Percentiles rank a stretch among this genome's conserved stretches.
Evolutionary conservation across 2,329 filamentous ascomycete genomes (phyloP).

Genomic region (Aureobasidium sp.): DNA sequence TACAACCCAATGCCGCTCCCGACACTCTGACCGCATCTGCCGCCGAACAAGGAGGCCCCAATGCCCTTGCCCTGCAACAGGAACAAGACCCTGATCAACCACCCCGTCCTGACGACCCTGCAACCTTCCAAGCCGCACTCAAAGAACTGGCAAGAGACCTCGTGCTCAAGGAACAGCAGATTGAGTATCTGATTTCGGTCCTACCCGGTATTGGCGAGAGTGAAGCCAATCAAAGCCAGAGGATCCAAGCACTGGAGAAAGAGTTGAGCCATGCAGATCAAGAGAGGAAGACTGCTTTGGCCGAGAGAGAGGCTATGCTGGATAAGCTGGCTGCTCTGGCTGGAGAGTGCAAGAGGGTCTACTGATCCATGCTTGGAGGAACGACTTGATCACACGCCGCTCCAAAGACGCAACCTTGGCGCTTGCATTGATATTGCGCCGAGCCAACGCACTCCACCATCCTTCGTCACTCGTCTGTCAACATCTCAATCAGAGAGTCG

Average conservation of each 20-base stretch:
- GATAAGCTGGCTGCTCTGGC: constrained; percentile 43
- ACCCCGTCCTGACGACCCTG: constrained; percentile 50
- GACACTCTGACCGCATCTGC: not conserved
- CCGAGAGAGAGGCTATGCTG: constrained; percentile 37
- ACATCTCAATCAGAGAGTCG: not conserved
- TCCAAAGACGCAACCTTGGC: not conserved
- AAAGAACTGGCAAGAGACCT: constrained; percentile 69
- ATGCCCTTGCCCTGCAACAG: constrained; percentile 16
- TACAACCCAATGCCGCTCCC: constrained; percentile 15
- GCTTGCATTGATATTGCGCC: not conserved
- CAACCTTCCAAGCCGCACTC: constrained; percentile 61
- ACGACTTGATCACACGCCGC: not conserved
- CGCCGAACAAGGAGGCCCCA: constrained; percentile 15
- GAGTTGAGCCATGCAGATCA: constrained; percentile 38
- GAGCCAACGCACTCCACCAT: not conserved
- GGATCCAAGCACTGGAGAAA: constrained; percentile 40
- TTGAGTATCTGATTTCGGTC: constrained; percentile 67
- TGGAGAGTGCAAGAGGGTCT: constrained; percentile 31
- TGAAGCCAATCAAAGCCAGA: constrained; percentile 66
- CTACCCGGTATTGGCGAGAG: constrained; percentile 73
- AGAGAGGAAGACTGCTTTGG: constrained; percentile 35
- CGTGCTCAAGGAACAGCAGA: constrained; percentile 74
- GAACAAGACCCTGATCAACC: constrained; percentile 31
- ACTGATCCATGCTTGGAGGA: constrained; percentile 16
- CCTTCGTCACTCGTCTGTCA: not conserved